Conservation (phyloP, 208 protist species). For the Leishmania major region DNA sequence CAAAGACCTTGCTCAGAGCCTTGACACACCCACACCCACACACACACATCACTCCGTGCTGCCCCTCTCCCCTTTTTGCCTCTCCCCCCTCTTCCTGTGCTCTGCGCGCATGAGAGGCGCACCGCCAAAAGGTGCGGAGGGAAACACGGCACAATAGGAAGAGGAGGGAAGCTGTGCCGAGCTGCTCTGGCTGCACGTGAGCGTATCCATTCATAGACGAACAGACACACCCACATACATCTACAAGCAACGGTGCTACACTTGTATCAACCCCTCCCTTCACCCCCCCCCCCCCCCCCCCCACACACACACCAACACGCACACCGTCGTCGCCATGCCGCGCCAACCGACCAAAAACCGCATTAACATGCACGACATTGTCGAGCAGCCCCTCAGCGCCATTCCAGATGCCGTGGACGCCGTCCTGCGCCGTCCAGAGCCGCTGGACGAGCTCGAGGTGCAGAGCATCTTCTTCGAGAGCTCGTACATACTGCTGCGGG, state of each 20-base stretch:
- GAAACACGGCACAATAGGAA: neutral
- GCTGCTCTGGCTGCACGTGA: neutral
- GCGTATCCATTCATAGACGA: neutral
- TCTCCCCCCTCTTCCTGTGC: neutral
- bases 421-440: slow-evolving; percentile 76
- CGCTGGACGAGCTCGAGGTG: slow-evolving; percentile 81
- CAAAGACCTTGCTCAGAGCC: neutral
- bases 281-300: no score
- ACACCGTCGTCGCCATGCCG: slow-evolving; percentile 39
- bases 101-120: neutral
- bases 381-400: slow-evolving; percentile 75
- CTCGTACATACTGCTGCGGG: slow-evolving; percentile 80
- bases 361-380: slow-evolving; percentile 92
- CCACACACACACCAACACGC: neutral
- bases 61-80: no score
- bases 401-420: slow-evolving; percentile 80
- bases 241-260: neutral
- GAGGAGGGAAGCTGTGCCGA: neutral
- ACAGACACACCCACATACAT: neutral
- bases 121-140: neutral
- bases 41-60: neutral
- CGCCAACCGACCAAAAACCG: slow-evolving; percentile 77
- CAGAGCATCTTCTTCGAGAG: slow-evolving; percentile 78
- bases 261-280: neutral
- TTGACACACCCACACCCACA: neutral